Conservation (phyloP, 2,329 filamentous ascomycete genomes). For the Balansia obtecta region DNA sequence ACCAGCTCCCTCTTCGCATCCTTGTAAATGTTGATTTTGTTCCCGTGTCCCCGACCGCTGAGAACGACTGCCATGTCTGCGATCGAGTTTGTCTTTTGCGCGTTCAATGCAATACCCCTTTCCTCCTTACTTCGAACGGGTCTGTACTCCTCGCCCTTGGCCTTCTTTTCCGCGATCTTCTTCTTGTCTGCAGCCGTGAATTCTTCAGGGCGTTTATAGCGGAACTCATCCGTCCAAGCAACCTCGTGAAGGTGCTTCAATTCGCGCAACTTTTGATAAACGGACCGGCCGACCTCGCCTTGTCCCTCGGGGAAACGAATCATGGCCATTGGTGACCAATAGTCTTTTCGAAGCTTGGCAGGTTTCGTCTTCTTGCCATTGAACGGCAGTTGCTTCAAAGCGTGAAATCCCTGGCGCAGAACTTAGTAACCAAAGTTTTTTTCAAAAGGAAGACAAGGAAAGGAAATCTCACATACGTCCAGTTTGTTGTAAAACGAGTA, state of each 20-base stretch:
- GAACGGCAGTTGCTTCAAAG: slow-evolving; percentile 47
- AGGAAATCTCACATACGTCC: too few species aligned
- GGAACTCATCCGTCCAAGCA: slow-evolving; percentile 40
- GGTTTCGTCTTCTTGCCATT: slow-evolving; percentile 57
- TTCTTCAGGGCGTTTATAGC: slow-evolving; percentile 25
- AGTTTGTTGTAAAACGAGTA: slow-evolving; percentile 36
- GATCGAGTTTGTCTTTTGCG: slow-evolving; percentile 48
- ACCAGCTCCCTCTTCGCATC: slow-evolving; percentile 18
- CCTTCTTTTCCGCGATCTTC: slow-evolving; percentile 18
- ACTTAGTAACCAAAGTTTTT: too few species aligned
- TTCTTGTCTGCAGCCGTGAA: slow-evolving; percentile 21
- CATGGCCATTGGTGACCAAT: slow-evolving; percentile 49
- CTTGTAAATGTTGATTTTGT: slow-evolving; percentile 26
- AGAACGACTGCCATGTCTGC: slow-evolving; percentile 52
- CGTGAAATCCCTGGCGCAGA: slow-evolving; percentile 23
- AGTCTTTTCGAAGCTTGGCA: slow-evolving; percentile 51
- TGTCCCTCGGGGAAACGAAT: slow-evolving; percentile 43
- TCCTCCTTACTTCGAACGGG: slow-evolving; percentile 26
- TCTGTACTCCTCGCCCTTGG: slow-evolving; percentile 19
- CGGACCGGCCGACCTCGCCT: slow-evolving; percentile 42
- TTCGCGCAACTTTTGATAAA: slow-evolving; percentile 53
- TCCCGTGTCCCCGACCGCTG: slow-evolving; percentile 37
- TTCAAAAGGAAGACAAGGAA: too few species aligned
- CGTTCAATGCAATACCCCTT: slow-evolving; percentile 40
- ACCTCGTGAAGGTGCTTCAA: slow-evolving; percentile 51